Percentiles rank a stretch among this genome's conserved stretches.
phyloP scores from a whole-genome alignment of 2,329 filamentous ascomycete species.

The Sporothrix humicola region DNA sequence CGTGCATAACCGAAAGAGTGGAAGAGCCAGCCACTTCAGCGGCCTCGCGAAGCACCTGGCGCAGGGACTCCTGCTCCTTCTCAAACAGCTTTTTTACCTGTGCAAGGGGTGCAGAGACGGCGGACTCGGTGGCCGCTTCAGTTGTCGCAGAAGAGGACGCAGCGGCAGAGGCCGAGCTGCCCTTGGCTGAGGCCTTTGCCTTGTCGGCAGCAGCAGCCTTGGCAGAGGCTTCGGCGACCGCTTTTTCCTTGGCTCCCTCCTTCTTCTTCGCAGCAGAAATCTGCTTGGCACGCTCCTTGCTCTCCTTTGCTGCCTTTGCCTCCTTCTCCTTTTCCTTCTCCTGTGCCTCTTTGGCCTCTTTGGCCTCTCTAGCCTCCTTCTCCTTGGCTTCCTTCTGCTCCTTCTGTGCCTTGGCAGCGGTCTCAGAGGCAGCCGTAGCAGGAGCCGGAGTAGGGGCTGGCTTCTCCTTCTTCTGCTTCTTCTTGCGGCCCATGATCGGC shows the following conservation, averaged over 20 bases:
- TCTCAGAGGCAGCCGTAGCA: constrained; percentile 33
- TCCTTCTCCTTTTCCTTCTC: neutral
- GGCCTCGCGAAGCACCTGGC: constrained; percentile 29
- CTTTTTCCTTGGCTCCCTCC: constrained; percentile 29
- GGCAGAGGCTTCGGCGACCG: neutral
- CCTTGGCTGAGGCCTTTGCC: constrained; percentile 25
- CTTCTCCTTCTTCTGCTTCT: constrained; percentile 82
- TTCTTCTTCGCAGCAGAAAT: constrained; percentile 20
- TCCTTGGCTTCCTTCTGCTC: constrained; percentile 34
- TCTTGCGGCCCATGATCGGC: constrained; percentile 79
- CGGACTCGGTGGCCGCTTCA: neutral
- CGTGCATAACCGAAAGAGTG: constrained; percentile 1
- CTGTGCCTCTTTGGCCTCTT: constrained; percentile 29
- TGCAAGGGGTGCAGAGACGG: neutral
- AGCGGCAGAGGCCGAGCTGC: neutral
- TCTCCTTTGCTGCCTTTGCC: constrained; percentile 13
- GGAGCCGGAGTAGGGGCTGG: constrained; percentile 42
- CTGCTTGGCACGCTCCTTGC: constrained; percentile 26
- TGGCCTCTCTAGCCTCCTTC: constrained; percentile 37
- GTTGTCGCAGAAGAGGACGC: neutral
- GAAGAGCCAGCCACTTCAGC: constrained; percentile 28
- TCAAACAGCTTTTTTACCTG: constrained; percentile 19
- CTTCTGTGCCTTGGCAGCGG: constrained; percentile 39
- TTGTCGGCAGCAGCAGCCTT: constrained; percentile 7
- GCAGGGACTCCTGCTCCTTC: constrained; percentile 32